These are phyloP conservation scores for Colletotrichum orchidophilum DNA, from an alignment of 2,329 filamentous ascomycete species.

Conservation along the genomic window DNA sequence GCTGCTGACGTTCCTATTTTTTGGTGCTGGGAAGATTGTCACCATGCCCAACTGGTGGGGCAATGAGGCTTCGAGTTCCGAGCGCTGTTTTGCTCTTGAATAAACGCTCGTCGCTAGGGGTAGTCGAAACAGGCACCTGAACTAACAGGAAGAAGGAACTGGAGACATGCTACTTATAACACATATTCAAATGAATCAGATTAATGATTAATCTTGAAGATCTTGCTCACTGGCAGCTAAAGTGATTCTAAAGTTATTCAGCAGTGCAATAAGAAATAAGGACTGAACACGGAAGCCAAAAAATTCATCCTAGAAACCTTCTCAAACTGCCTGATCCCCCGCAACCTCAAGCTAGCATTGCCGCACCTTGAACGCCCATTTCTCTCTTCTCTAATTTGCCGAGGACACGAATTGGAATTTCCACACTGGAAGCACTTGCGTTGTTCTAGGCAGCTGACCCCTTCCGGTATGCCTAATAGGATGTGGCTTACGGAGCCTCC, in stretches of 20 bases:
- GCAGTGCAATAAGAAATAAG: too few species aligned
- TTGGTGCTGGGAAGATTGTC: constrained; percentile 62
- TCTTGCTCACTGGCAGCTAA: neutral
- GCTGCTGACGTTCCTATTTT: constrained; percentile 68
- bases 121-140: neutral
- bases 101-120: neutral
- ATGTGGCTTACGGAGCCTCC: neutral
- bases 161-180: neutral
- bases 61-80: constrained; percentile 62
- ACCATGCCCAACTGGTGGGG: constrained; percentile 73
- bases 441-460: neutral
- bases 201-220: neutral
- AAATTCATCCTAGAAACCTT: constrained; percentile 13
- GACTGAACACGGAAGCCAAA: neutral
- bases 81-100: constrained; percentile 66
- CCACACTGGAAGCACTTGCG: neutral
- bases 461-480: neutral
- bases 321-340: constrained; percentile 23
- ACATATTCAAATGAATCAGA: neutral
- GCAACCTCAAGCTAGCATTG: neutral
- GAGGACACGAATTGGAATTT: neutral
- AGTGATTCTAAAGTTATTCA: constrained; percentile 10
- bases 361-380: neutral
- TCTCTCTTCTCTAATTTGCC: neutral
- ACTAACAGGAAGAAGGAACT: too few species aligned